A percentile compares a stretch with the other conserved stretches of the same genome.
These are phyloP conservation scores for Cutaneotrichosporon sp. DNA, from an alignment of 1,284 basidiomycete species.

Conservation along the genomic window DNA sequence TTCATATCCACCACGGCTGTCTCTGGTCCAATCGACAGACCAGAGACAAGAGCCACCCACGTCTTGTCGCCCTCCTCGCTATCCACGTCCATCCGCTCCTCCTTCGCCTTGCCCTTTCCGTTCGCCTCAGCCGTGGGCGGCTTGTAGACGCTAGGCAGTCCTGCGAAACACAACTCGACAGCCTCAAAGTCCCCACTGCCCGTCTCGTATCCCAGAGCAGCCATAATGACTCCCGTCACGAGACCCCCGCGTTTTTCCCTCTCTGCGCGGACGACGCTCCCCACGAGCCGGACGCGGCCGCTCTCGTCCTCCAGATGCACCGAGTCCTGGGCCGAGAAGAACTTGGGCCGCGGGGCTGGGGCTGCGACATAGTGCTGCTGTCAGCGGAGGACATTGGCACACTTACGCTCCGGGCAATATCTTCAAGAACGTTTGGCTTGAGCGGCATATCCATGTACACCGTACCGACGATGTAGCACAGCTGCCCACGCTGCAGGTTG, in stretches of 20 bases:
- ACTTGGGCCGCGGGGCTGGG: constrained; percentile 68
- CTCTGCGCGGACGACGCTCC: constrained; percentile 53
- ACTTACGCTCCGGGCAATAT: constrained; percentile 83
- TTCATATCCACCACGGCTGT: constrained; percentile 63
- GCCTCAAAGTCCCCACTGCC: constrained; percentile 88
- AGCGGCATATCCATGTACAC: constrained; percentile 97
- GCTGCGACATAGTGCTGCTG: constrained; percentile 79
- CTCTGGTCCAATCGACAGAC: constrained; percentile 60
- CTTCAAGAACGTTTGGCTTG: constrained; percentile 94
- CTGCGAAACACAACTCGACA: constrained; percentile 81
- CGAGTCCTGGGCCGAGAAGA: constrained; percentile 70
- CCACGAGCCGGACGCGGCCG: constrained; percentile 82
- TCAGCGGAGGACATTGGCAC: neutral
- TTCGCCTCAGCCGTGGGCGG: constrained; percentile 32
- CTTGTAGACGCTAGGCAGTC: constrained; percentile 62
- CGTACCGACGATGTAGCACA: constrained; percentile 90
- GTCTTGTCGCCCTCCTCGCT: constrained; percentile 49
- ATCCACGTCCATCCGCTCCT: constrained; percentile 27
- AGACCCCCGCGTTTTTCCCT: constrained; percentile 54
- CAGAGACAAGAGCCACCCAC: constrained; percentile 81
- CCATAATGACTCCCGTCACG: constrained; percentile 84
- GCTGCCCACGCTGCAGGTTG: constrained; percentile 74
- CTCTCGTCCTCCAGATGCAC: constrained; percentile 94
- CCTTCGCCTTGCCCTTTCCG: constrained; percentile 45
- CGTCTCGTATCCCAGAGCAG: constrained; percentile 84